Evolutionary conservation across 306 rosid species (phyloP).

Genomic region (Prosopis cineraria): DNA sequence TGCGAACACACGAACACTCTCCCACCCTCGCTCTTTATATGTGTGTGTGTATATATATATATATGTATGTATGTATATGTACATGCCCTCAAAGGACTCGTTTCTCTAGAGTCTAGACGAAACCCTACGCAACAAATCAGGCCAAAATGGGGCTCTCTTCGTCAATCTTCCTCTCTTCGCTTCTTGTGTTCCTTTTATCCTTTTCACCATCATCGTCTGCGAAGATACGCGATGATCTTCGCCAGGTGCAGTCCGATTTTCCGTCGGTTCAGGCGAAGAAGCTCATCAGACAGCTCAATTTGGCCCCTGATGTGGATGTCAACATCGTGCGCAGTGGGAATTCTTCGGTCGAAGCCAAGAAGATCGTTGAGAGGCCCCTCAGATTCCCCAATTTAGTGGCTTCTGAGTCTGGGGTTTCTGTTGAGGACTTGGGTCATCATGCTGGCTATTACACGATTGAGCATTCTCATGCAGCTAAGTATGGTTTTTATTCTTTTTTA

Average conservation of each 20-base stretch:
- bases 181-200: conserved; percentile 26
- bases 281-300: conserved; percentile 60
- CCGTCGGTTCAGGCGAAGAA: conserved; percentile 54
- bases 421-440: conserved; percentile 82
- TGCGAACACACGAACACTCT: not conserved
- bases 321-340: conserved; percentile 42
- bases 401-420: conserved; percentile 52
- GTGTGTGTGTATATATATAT: too few relatives aligned
- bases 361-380: conserved; percentile 72
- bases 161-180: not conserved
- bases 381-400: conserved; percentile 55
- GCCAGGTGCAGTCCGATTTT: conserved; percentile 42
- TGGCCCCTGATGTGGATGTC: conserved; percentile 48
- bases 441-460: conserved; percentile 87
- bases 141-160: conserved; percentile 35
- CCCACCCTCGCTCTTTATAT: not conserved
- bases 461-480: conserved; percentile 87
- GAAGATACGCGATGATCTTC: conserved; percentile 29
- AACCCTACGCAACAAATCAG: not conserved
- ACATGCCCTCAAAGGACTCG: too few relatives aligned
- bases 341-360: conserved; percentile 30
- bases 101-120: too few relatives aligned
- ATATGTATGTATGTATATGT: too few relatives aligned
- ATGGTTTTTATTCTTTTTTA: not conserved
- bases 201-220: conserved; percentile 35